Percentiles rank a stretch among this genome's conserved stretches.
phyloP scores from a whole-genome alignment of 176 grass and related monocot genomes.

The Saccharum officinarum region DNA sequence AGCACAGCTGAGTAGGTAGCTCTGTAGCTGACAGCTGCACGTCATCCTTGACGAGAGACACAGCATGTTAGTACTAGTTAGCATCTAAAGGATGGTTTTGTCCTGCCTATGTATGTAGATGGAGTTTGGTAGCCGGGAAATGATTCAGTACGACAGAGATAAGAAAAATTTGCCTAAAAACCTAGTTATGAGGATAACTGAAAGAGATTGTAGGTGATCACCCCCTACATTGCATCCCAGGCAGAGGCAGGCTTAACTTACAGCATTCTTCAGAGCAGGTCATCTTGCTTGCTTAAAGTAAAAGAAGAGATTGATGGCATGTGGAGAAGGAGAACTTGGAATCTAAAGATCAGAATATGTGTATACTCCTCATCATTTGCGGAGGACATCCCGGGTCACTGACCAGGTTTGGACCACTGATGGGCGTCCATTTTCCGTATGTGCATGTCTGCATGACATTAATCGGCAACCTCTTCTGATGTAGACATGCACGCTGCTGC shows the following conservation, averaged over 20 bases:
- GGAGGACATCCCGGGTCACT: background rate
- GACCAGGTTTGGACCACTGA: background rate
- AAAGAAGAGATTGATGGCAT: background rate
- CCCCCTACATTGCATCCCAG: too few species aligned
- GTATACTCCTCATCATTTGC: background rate
- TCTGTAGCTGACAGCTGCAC: background rate
- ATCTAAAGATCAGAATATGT: background rate
- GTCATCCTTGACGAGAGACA: background rate
- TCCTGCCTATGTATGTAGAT: background rate
- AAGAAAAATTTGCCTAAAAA: background rate
- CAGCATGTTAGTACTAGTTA: background rate
- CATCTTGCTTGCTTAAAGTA: background rate
- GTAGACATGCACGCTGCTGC: background rate
- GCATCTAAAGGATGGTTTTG: constrained; percentile 1
- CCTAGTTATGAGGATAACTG: background rate
- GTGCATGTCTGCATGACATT: background rate
- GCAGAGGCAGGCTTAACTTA: background rate
- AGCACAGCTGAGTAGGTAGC: background rate
- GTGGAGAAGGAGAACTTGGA: background rate
- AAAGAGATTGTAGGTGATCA: background rate
- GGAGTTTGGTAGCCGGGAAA: background rate
- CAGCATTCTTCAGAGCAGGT: background rate
- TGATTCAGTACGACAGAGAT: background rate
- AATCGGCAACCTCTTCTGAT: constrained; percentile 10
- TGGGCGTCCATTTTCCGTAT: background rate